Conservation (phyloP, 2,329 filamentous ascomycete genomes). For the Clarireedia homoeocarpa region DNA sequence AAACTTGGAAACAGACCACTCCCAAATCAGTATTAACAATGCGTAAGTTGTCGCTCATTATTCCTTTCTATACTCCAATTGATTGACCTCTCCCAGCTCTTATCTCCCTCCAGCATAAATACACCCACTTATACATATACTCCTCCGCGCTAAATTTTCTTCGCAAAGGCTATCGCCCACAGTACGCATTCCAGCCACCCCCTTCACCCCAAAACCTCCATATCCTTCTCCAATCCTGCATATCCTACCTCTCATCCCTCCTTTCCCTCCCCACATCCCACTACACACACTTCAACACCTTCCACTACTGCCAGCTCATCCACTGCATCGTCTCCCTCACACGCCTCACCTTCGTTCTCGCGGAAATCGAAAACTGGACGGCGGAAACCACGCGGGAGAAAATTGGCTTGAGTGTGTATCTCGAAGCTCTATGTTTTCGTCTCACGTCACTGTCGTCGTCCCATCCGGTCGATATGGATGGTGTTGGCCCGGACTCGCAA, state of each 20-base stretch:
- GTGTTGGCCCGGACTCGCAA: neutral
- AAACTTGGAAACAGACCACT: conserved; percentile 18
- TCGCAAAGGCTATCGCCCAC: conserved; percentile 12
- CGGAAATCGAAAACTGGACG: conserved; percentile 20
- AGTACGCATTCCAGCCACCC: conserved; percentile 1
- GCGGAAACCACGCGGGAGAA: conserved; percentile 17
- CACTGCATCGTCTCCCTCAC: conserved; percentile 19
- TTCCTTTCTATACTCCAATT: neutral
- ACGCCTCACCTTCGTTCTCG: conserved; percentile 24
- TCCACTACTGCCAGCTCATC: conserved; percentile 19
- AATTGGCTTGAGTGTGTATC: conserved; percentile 24
- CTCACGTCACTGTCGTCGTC: conserved; percentile 16
- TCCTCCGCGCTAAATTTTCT: conserved; percentile 21
- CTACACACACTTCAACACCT: conserved; percentile 17
- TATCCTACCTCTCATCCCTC: conserved; percentile 22
- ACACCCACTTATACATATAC: conserved; percentile 18
- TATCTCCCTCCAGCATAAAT: conserved; percentile 14
- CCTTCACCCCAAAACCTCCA: neutral
- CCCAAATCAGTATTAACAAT: conserved; percentile 11
- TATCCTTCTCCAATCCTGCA: conserved; percentile 6
- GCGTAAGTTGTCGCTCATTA: conserved; percentile 10
- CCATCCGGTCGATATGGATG: neutral
- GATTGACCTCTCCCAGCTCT: conserved; percentile 10
- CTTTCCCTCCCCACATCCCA: conserved; percentile 19
- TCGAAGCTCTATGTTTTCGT: conserved; percentile 24